Percentiles rank a stretch among this genome's conserved stretches.
phyloP scores from a whole-genome alignment of 768 basidiomycete genomes.

The Lactarius quietus region DNA sequence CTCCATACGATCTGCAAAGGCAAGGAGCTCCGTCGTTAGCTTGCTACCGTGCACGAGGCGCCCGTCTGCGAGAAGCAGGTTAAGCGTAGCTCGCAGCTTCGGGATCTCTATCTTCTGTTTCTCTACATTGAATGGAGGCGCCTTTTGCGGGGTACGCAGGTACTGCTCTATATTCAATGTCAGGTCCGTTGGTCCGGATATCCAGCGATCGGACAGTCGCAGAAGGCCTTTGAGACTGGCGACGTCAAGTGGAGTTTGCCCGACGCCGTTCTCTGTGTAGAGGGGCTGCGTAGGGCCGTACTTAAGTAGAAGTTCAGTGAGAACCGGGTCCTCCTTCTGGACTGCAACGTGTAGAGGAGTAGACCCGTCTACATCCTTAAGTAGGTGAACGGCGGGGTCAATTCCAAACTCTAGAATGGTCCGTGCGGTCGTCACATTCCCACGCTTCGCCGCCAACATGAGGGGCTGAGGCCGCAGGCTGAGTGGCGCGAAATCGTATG shows the following conservation, averaged over 20 bases:
- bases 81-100: conserved; percentile 19
- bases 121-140: conserved; percentile 13
- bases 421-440: conserved; percentile 31
- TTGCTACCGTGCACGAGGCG: conserved; percentile 10
- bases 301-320: conserved; percentile 39
- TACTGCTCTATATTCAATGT: not conserved
- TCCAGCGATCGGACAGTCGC: not conserved
- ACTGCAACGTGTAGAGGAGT: conserved; percentile 51
- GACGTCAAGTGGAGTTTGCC: conserved; percentile 33
- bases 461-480: conserved; percentile 41
- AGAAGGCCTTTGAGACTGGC: conserved; percentile 25
- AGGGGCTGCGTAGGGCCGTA: conserved; percentile 40
- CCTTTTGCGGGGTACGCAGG: not conserved
- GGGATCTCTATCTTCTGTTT: conserved; percentile 18
- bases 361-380: conserved; percentile 47
- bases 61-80: conserved; percentile 17
- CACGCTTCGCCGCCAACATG: conserved; percentile 47
- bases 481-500: not conserved
- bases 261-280: conserved; percentile 44
- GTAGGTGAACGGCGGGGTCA: conserved; percentile 33
- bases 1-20: conserved; percentile 17
- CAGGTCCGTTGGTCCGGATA: not conserved
- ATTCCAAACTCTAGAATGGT: conserved; percentile 40
- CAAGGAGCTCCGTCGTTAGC: conserved; percentile 14
- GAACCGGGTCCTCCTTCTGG: conserved; percentile 33